Evolutionary conservation across 495 filamentous ascomycete species (phyloP).

Genomic region (Tuber calosporum): DNA sequence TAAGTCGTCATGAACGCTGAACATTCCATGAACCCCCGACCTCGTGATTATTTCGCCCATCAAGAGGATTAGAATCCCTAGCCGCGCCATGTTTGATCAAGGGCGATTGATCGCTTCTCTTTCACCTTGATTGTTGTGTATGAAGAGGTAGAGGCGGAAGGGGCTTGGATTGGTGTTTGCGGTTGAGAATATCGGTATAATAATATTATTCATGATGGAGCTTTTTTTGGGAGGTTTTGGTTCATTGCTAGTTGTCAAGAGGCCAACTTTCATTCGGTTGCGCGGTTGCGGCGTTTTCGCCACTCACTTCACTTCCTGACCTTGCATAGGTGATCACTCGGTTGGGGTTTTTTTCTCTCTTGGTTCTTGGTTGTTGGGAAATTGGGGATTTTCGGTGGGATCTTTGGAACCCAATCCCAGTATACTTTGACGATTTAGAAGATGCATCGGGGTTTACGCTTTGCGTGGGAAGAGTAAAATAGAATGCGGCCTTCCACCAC

Average conservation of each 20-base stretch:
- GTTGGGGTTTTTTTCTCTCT: neutral
- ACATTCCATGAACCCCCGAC: conserved; percentile 43
- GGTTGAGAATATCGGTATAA: conserved; percentile 1
- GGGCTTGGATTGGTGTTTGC: neutral
- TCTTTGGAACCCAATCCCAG: neutral
- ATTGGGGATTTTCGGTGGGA: neutral
- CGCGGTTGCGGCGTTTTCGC: neutral
- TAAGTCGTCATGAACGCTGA: conserved; percentile 84
- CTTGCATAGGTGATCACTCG: neutral
- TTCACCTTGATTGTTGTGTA: neutral
- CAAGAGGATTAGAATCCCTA: neutral
- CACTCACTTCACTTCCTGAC: neutral
- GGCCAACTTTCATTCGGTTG: neutral
- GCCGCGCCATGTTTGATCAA: neutral
- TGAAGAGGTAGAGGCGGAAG: neutral
- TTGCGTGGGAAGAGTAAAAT: neutral
- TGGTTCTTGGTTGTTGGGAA: neutral
- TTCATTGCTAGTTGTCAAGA: neutral
- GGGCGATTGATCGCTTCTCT: neutral
- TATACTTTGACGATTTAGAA: neutral
- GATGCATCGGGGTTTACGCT: neutral
- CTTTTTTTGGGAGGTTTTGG: neutral
- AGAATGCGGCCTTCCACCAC: neutral
- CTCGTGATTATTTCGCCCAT: neutral
- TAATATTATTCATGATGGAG: neutral